phyloP scores from a whole-genome alignment of 192 early-diverging fungal genomes.

The Entophlyctis luteolus region DNA sequence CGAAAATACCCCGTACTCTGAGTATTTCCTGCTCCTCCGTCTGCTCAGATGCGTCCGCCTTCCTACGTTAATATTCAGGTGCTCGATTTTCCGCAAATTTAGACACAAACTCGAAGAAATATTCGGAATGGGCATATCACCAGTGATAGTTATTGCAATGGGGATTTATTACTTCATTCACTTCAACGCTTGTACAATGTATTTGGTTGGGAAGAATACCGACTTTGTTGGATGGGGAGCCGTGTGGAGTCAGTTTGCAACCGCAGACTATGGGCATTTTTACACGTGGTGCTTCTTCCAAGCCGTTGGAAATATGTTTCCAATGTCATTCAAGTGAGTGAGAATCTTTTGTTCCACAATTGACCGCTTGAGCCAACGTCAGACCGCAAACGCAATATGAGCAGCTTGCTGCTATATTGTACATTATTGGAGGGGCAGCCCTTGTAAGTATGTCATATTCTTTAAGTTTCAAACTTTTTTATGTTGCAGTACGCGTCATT shows the following conservation, averaged over 20 bases:
- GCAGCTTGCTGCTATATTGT: not conserved
- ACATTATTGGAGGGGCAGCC: not conserved
- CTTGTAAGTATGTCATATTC: not conserved
- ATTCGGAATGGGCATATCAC: slow-evolving; percentile 27
- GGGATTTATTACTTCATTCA: slow-evolving; percentile 29
- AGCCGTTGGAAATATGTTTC: slow-evolving; percentile 16
- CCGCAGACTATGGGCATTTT: slow-evolving; percentile 1
- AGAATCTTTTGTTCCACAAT: not conserved
- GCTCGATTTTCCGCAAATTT: slow-evolving; percentile 22
- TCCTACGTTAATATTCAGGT: slow-evolving; percentile 16
- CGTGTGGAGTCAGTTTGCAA: not conserved
- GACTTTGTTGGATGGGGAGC: slow-evolving; percentile 27
- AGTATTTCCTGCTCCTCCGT: slow-evolving; percentile 24
- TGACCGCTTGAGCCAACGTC: too few relatives aligned
- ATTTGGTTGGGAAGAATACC: slow-evolving; percentile 18
- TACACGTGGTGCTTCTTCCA: slow-evolving; percentile 37
- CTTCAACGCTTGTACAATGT: slow-evolving; percentile 36
- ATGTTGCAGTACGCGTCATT: not conserved
- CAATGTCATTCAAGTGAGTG: slow-evolving; percentile 16
- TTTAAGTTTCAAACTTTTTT: not conserved
- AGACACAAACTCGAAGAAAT: slow-evolving; percentile 3
- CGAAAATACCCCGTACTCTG: not conserved
- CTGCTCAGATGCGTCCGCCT: slow-evolving; percentile 25
- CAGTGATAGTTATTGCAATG: slow-evolving; percentile 19
- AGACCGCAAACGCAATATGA: slow-evolving; percentile 2